Percentiles rank a stretch among this genome's conserved stretches.
Conservation (phyloP, 2,329 filamentous ascomycete species). For the Setomelanomma holmii region DNA sequence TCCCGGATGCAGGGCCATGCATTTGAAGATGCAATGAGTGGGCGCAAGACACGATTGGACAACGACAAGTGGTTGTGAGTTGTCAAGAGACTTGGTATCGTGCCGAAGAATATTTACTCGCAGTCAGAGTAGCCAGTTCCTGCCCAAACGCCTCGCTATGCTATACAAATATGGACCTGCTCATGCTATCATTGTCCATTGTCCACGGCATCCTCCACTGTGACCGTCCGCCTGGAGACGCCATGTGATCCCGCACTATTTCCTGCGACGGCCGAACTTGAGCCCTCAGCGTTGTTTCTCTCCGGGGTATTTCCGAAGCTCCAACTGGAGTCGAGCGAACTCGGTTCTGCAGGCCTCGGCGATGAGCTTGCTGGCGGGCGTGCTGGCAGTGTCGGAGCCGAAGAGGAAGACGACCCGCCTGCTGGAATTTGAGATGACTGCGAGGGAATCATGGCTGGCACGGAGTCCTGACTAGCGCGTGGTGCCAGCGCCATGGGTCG, state of each 20-base stretch:
- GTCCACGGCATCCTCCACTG: conserved; percentile 44
- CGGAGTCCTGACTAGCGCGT: conserved; percentile 18
- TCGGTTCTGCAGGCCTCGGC: conserved; percentile 35
- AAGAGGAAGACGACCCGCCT: conserved; percentile 4
- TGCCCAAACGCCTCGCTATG: conserved; percentile 48
- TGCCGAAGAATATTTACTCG: not conserved
- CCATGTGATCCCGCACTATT: conserved; percentile 30
- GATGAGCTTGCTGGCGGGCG: conserved; percentile 19
- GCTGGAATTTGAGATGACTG: conserved; percentile 12
- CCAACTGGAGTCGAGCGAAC: conserved; percentile 46
- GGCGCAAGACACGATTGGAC: not conserved
- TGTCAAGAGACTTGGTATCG: not conserved
- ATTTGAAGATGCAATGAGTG: not conserved
- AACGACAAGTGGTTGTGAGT: not conserved
- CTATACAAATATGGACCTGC: conserved; percentile 21
- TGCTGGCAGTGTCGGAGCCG: conserved; percentile 8
- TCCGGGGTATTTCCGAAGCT: conserved; percentile 41
- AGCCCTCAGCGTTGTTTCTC: conserved; percentile 34
- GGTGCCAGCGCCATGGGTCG: conserved; percentile 39
- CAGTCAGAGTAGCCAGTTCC: not conserved
- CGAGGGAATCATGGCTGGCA: conserved; percentile 7
- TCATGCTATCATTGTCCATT: conserved; percentile 24
- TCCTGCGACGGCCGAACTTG: conserved; percentile 37
- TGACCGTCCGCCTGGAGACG: conserved; percentile 34
- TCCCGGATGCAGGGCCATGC: too few species aligned